Percentiles rank a stretch among this genome's conserved stretches.
These are phyloP conservation scores for Brassica cretica DNA, from an alignment of 345 rosid species.

Conservation along the genomic window DNA sequence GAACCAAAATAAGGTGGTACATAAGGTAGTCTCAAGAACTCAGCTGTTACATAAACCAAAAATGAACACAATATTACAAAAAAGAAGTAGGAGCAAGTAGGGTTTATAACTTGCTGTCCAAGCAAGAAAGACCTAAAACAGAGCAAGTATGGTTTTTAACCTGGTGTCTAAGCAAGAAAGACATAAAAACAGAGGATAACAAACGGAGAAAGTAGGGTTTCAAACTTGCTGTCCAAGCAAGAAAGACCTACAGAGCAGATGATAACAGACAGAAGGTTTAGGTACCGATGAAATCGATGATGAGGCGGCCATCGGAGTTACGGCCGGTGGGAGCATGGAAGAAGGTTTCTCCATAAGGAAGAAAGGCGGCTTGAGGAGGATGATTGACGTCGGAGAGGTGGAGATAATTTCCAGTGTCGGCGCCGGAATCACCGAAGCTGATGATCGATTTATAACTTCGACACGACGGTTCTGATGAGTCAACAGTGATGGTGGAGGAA, in stretches of 20 bases:
- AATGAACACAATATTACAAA: background rate
- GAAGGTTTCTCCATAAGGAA: conserved; percentile 50
- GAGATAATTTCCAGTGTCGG: conserved; percentile 52
- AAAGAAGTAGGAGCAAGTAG: background rate
- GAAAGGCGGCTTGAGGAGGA: conserved; percentile 32
- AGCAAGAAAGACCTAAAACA: background rate
- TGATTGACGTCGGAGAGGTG: conserved; percentile 6
- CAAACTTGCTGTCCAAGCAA: conserved; percentile 6
- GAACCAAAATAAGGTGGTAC: conserved; percentile 46
- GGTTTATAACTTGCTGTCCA: conserved; percentile 2
- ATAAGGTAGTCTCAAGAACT: conserved; percentile 41
- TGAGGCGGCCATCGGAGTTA: conserved; percentile 52
- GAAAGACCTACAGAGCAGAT: background rate
- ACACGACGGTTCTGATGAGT: conserved; percentile 9
- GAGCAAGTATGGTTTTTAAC: background rate
- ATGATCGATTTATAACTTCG: conserved; percentile 39
- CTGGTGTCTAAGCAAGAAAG: conserved; percentile 4
- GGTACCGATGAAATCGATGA: conserved; percentile 56
- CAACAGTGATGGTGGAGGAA: background rate
- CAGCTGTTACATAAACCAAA: conserved; percentile 36
- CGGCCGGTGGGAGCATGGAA: conserved; percentile 51
- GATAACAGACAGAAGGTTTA: background rate
- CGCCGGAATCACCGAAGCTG: conserved; percentile 61
- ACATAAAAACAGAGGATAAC: background rate
- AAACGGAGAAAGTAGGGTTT: background rate